These are phyloP conservation scores for Panicum virgatum DNA, from an alignment of 202 grass and related monocot genomes.

Conservation along the genomic window DNA sequence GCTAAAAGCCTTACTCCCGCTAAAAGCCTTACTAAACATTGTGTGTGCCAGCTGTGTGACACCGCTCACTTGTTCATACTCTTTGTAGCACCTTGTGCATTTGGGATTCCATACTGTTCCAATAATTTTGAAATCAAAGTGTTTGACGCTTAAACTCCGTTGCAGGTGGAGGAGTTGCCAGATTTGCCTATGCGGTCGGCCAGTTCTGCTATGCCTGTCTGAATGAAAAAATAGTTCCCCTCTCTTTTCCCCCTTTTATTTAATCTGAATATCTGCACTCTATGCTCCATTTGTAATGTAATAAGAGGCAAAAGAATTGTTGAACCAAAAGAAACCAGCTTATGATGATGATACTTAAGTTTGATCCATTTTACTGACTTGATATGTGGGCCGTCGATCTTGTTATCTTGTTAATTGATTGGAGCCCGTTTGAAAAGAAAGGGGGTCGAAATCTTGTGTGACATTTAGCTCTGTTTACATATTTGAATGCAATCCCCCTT, in stretches of 20 bases:
- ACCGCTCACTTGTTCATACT: neutral
- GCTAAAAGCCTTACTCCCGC: too few species aligned
- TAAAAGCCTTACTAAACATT: neutral
- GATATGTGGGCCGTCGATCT: neutral
- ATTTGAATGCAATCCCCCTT: too few species aligned
- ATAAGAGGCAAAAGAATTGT: slow-evolving; percentile 41
- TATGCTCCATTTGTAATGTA: slow-evolving; percentile 26
- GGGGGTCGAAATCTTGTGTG: too few species aligned
- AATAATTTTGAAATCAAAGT: neutral
- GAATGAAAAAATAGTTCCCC: neutral
- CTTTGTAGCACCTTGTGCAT: neutral
- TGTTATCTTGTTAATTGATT: too few species aligned
- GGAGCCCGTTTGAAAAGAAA: too few species aligned
- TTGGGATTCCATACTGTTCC: neutral
- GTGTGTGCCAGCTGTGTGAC: neutral
- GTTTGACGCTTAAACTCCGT: neutral
- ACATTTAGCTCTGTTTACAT: too few species aligned
- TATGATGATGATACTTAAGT: neutral
- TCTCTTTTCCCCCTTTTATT: neutral
- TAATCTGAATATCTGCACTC: neutral
- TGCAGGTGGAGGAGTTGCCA: slow-evolving; percentile 20
- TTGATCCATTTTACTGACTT: neutral
- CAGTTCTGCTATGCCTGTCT: neutral
- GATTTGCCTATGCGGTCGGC: neutral
- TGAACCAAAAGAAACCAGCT: neutral